Evolutionary conservation across 345 rosid species (phyloP), one percentile per base, ranked within the genome.

Genomic region (Sisymbrium irio): DNA sequence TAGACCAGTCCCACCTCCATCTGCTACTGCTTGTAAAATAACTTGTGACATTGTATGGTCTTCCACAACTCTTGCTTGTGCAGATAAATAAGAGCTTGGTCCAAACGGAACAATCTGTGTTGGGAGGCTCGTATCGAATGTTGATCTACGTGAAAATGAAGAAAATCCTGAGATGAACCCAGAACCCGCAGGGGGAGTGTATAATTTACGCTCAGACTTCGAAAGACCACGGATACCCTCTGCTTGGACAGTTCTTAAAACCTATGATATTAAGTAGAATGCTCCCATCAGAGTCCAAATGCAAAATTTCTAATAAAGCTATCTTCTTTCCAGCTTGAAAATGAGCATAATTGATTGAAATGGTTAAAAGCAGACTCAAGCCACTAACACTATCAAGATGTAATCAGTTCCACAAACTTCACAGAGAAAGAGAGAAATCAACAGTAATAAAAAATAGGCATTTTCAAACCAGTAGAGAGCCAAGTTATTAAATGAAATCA

Each of bases 111-210:
- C 82, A 7, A 79, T 76, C 49, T 81, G 94, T 68, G 82, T 85
- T 0, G 79, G 80, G 67, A 78, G 82, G 44, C 82, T 82, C 77
- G 79, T 42, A 67, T 91, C 93, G 33, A 80, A 66, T 12, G 81
- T 74, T 15, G 89, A 82, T 78, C 89, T 82, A 59, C 83, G 91
- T 7, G 93, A 91, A 42, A 85, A 83, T 42, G 92, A 84, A 71
- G 87, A 79, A 78, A 88, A 87, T 62, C 98, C 98, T 58, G 96
- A 88, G 76, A 88, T 85, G 77, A 89, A 91, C 17, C 98, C 97
- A 3, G 96, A 91, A 76, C 97, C 97, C 77, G 92, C 96, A 64
- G 96, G 97, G 44, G 97, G 97, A 72, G 87, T 83, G 80, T 87
- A 91, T 40, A 74, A 65, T 82, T 86, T 91, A 50, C 92, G 86